phyloP scores from a whole-genome alignment of 129 eudicot genomes.

The Pulicaria dysenterica region DNA sequence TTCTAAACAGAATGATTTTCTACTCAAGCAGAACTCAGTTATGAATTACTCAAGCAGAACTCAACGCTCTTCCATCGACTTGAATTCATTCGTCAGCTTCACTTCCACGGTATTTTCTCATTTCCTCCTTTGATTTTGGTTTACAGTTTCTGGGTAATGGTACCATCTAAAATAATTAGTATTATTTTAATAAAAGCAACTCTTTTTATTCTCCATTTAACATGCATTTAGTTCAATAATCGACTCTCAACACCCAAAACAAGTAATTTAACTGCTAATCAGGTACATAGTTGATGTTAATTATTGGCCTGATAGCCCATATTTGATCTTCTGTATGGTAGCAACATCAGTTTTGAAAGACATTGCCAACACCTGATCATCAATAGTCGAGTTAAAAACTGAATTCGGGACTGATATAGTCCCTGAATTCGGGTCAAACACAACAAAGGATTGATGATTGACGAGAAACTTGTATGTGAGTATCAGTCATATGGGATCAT shows the following conservation, averaged over 20 bases:
- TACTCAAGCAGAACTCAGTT: too few species aligned
- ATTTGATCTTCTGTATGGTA: slow-evolving; percentile 30
- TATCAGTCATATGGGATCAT: too few species aligned
- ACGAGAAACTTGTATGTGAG: too few species aligned
- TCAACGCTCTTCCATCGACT: too few species aligned
- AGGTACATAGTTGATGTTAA: neutral
- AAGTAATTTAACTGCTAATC: neutral
- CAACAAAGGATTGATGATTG: too few species aligned
- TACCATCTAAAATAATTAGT: too few species aligned
- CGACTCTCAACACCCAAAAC: neutral
- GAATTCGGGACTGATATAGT: slow-evolving; percentile 22
- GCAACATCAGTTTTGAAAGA: slow-evolving; percentile 27
- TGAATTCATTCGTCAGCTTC: slow-evolving; percentile 59
- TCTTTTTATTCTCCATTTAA: too few species aligned
- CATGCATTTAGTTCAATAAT: neutral
- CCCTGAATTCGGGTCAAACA: too few species aligned
- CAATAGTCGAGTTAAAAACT: slow-evolving; percentile 18
- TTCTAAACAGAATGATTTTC: too few species aligned
- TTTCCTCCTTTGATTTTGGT: neutral
- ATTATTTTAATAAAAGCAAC: too few species aligned
- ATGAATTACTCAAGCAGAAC: too few species aligned
- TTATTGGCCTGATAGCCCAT: slow-evolving; percentile 17
- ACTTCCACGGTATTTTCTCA: slow-evolving; percentile 40
- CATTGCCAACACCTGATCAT: slow-evolving; percentile 24
- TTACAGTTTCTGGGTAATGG: neutral